Base-by-base conservation (phyloP, 1,139 yeast genomes). In the Taphrina communis region DNA sequence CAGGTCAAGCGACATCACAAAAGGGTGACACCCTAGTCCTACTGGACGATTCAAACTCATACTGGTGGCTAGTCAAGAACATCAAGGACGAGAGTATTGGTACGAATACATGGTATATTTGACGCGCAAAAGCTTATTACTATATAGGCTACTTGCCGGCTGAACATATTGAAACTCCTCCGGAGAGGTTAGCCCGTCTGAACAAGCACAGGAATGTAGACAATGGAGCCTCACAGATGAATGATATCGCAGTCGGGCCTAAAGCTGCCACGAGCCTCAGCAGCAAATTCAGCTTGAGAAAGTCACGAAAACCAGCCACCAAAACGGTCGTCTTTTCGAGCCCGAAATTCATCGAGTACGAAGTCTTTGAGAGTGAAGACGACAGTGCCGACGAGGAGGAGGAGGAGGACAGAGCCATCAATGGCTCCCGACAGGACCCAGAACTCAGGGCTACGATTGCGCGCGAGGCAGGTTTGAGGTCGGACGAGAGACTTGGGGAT, bases 41-140 rank as follows among this genome's bases (percentile, higher is more conserved):
- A 46, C 80, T 94, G 48, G 93, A 92, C 75, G 99, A 94, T 76
- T 87, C 89, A 70, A 97, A 94, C 78, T 85, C 91, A 71, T 94
- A 94, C 79, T 94, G 99, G 99, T 94, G 99, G 99, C 80, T 93
- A 14, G 93, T 94, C 39, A 84, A 87, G 71, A 86, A 90, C 73
- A 82, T 87, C 70, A 82, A 83, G 61, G 91, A 88, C 76, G 75
- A 78, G 14, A 69, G 77, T 14, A 80, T 72, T 60, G 66, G 71
- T 70, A 9, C 48, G 70, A 9, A 17, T 3, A 12, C 11, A n/a
- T 9, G 51, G 17, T 17, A n/a, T 17, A 5, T n/a, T 46, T 87
- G 69, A 82, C 83, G 59, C 90, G 88, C 76, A 74, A 77, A 12
- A 67, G 77, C 14, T 50, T 2, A 50, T 35, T 4, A 2, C 36